Conservation (phyloP, 2,329 filamentous ascomycete genomes). For the Exophiala xenobiotica region DNA sequence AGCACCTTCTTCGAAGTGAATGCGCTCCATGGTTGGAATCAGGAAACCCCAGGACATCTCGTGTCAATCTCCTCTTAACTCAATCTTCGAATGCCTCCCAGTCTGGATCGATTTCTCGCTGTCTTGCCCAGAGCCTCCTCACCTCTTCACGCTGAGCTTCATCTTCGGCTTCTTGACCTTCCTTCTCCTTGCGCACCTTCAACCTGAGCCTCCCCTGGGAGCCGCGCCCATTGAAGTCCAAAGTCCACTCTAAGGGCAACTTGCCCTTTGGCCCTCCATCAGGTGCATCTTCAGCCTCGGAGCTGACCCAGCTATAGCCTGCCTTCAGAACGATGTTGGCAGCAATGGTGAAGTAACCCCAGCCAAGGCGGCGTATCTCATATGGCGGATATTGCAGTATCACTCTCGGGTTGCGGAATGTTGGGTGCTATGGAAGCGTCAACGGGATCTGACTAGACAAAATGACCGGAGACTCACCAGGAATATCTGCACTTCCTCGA, state of each 20-base stretch:
- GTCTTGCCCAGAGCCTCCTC: conserved; percentile 16
- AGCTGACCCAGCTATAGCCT: conserved; percentile 27
- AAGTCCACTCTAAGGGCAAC: conserved; percentile 26
- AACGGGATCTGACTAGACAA: neutral
- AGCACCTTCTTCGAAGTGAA: too few species aligned
- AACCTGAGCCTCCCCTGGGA: conserved; percentile 24
- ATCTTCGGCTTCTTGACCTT: conserved; percentile 25
- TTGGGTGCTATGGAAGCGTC: conserved; percentile 22
- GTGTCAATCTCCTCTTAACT: neutral
- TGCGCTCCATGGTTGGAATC: too few species aligned
- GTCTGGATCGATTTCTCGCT: conserved; percentile 21
- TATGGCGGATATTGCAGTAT: conserved; percentile 26
- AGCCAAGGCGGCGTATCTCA: conserved; percentile 25
- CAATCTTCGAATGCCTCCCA: conserved; percentile 7
- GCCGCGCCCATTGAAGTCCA: conserved; percentile 27
- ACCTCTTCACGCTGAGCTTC: conserved; percentile 19
- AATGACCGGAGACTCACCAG: conserved; percentile 14
- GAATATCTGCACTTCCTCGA: conserved; percentile 29
- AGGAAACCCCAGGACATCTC: too few species aligned
- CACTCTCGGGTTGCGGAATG: conserved; percentile 24
- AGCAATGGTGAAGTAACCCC: conserved; percentile 28
- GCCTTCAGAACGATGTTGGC: conserved; percentile 26
- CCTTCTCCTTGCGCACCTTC: conserved; percentile 30
- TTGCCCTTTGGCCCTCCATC: conserved; percentile 26
- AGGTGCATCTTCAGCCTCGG: conserved; percentile 24